Base-by-base conservation (phyloP, 768 basidiomycete species). In the Megacollybia marginata region DNA sequence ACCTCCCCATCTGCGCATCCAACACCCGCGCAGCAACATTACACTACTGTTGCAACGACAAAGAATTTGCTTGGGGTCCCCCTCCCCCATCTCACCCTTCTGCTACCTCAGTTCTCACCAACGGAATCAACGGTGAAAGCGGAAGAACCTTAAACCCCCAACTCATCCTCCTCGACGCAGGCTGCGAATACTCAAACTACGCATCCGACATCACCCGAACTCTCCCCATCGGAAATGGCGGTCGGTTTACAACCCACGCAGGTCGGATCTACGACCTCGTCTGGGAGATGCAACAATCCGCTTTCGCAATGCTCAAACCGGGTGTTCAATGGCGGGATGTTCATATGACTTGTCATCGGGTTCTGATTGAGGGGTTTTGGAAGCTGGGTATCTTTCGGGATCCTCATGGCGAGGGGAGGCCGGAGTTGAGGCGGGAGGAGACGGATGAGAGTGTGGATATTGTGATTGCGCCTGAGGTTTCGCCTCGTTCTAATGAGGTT, bases 21-120 rank as follows among this genome's bases (percentile, higher is more conserved):
- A 86, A 92, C 0, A 80, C 80, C 2, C 78, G 91, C 16, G 92
- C 93, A 4, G 85, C 91, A 1, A 96, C 92, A 0, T 71, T 98
- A 4, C 94, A 97, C 60, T 97, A 97, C 65, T 92, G 92, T 59
- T 93, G 91, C 69, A 96, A 95, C 59, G 89, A 93, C 62, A 79
- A 78, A 51, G 84, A 82, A 43, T 90, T 92, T 60, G 83, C 86
- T 1, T 92, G 88, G 89, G 88, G 88, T 2, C 90, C 90, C 2
- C 90, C 90, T 6, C 68, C 86, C 16, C 61, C 69, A 2, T 80
- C 83, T 53, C 78, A 78, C 48, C 56, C 71, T 61, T 28, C 23
- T 6, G 23, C 23, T 6, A 28, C 23, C 6, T 28, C 23, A 6
- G 23, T 28, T 6, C 23, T 28, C 38, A 65, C 62, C 16, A 70